Base-by-base conservation (phyloP, 352 stramenopile species). In the Pythium apleroticum region DNA sequence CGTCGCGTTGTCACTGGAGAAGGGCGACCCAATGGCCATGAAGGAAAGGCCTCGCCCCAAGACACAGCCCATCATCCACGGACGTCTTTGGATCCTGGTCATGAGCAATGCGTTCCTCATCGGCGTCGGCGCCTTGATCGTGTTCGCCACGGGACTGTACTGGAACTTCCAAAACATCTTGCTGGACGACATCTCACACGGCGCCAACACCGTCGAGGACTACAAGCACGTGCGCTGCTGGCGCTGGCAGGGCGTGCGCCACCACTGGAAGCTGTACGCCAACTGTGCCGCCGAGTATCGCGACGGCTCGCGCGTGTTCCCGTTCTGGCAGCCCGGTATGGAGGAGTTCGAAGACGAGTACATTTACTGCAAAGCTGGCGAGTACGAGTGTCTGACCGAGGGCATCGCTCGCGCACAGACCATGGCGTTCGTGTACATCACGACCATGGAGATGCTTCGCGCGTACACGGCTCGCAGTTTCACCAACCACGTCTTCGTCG, bases 381-480 rank as follows among this genome's bases (percentile, higher is more conserved):
- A 76, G 30, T 75, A 79, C 49, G 68, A 80, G 69, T 82, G 75
- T 48, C 33, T 80, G 28, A 73, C 70, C 0, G 73, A 78, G 15
- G 75, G 75, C 17, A 62, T 82, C 15, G 75, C 72, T 5, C 72
- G 73, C 33, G 66, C 75, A 22, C 72, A 80, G 61, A 80, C 75
- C 41, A 80, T 78, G 75, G 60, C 52, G 49, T 82, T 82, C 54
- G 52, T 82, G 12, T 78, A 76, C 64, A 82, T 82, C 63, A 82
- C 75, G 25, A 80, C 66, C 28, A 80, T 77, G 68, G 75, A 82
- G 59, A 77, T 82, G 70, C 56, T 82, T 19, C 72, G 75, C 15
- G 72, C 75, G 22, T 82, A 80, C 72, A 82, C 75, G 6, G 75
- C 68, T 14, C 72, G 75, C 22, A 82, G 71, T 70, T 78, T 82